These are phyloP conservation scores for Malus hybrid DNA, from an alignment of 331 rosid species.

Conservation along the genomic window DNA sequence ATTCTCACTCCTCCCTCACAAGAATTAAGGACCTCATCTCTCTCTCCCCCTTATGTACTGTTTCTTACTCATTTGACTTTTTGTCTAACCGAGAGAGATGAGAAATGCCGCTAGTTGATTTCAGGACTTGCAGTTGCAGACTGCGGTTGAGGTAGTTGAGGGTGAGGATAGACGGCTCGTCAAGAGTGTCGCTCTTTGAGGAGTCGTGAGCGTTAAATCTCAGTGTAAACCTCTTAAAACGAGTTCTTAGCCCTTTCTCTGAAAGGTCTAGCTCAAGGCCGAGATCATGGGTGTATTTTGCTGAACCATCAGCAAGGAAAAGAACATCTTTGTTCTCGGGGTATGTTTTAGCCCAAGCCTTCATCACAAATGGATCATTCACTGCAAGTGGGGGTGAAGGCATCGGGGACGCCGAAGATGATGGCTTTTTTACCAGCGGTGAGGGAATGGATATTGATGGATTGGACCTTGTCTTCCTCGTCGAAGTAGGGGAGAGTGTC, in stretches of 20 bases:
- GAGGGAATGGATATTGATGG: constrained; percentile 53
- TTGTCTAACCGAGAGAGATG: no score
- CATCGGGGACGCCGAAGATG: constrained; percentile 87
- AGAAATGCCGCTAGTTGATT: no score
- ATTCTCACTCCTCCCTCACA: no score
- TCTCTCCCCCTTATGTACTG: no score
- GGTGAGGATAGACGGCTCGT: no score
- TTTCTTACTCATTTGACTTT: no score
- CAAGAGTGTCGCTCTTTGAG: no score
- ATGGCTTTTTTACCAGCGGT: constrained; percentile 66
- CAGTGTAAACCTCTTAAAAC: constrained; percentile 65
- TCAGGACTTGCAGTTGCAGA: no score
- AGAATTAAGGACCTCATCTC: no score
- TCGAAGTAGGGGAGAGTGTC: constrained; percentile 56
- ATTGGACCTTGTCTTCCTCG: constrained; percentile 38
- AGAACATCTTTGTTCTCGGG: constrained; percentile 83
- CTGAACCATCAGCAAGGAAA: constrained; percentile 93
- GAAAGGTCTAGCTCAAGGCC: constrained; percentile 91
- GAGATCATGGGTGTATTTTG: constrained; percentile 59
- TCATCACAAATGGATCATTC: constrained; percentile 89
- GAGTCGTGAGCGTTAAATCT: no score
- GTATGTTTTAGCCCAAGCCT: constrained; percentile 75
- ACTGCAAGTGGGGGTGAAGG: constrained; percentile 95
- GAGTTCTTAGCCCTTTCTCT: constrained; percentile 72
- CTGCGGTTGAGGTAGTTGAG: no score